Evolutionary conservation across 2,329 filamentous ascomycete species (phyloP).

Genomic region (Sclerotinia minor): DNA sequence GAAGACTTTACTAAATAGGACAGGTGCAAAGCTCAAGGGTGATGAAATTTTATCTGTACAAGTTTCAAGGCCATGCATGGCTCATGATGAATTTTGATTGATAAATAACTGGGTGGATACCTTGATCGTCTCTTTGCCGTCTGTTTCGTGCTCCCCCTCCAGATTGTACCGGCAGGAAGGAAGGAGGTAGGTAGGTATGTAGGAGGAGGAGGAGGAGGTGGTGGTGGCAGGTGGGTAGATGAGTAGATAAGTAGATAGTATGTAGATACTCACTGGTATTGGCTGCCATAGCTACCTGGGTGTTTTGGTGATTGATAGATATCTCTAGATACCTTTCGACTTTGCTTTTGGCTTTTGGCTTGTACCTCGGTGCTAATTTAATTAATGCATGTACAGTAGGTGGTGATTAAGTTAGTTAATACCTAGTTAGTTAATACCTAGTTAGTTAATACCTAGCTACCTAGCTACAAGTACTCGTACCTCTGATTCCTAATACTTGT

Average conservation of each 20-base stretch:
- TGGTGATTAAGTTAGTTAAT: too few species aligned
- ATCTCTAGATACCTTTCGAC: neutral
- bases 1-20: neutral
- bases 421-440: too few species aligned
- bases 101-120: neutral
- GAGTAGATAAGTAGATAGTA: too few species aligned
- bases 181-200: too few species aligned
- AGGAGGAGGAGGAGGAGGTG: too few species aligned
- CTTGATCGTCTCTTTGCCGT: neutral
- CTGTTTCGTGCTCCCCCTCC: neutral
- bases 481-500: neutral
- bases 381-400: neutral
- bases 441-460: neutral
- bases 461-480: too few species aligned
- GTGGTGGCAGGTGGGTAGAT: too few species aligned
- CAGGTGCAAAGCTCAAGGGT: constrained; percentile 1
- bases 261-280: neutral
- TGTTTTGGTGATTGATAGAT: too few species aligned
- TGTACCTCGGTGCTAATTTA: neutral
- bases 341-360: neutral
- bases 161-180: neutral
- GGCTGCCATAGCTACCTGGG: neutral
- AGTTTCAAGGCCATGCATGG: neutral
- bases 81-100: neutral
- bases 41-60: neutral